Evolutionary conservation across 1,284 basidiomycete genomes (phyloP).

Genomic region (Chiua sp.): DNA sequence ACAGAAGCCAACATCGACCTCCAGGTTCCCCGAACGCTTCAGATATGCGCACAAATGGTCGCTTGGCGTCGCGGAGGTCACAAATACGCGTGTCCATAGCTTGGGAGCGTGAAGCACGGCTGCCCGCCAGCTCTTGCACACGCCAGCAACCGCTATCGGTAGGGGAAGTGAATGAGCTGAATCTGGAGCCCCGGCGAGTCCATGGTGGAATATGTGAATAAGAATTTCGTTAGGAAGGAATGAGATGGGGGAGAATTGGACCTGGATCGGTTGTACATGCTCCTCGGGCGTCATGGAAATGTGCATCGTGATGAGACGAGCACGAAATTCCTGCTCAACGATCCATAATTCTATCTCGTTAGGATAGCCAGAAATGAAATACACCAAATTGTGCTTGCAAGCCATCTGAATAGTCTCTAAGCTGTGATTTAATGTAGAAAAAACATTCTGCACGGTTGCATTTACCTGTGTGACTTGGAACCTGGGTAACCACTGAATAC

Average conservation of each 20-base stretch:
- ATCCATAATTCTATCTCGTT: background rate
- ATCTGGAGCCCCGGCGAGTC: constrained; percentile 4
- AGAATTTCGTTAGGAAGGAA: constrained; percentile 25
- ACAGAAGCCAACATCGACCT: constrained; percentile 16
- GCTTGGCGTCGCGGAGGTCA: constrained; percentile 19
- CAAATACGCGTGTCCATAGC: constrained; percentile 23
- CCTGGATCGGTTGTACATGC: background rate
- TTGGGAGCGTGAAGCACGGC: constrained; percentile 9
- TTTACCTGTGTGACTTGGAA: constrained; percentile 3
- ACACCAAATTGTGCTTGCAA: background rate
- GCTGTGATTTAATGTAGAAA: background rate
- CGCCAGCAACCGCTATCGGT: constrained; percentile 8
- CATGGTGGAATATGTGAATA: constrained; percentile 17
- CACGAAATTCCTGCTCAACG: background rate
- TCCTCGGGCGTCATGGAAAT: background rate
- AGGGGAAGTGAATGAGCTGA: constrained; percentile 6
- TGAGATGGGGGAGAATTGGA: constrained; percentile 20
- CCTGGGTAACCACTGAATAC: background rate
- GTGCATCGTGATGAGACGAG: background rate
- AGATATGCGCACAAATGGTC: constrained; percentile 6
- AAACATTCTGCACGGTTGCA: too few species aligned
- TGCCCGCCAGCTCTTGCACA: constrained; percentile 22
- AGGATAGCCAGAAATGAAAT: background rate
- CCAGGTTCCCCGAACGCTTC: constrained; percentile 14
- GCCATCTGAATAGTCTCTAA: constrained; percentile 3